Base-by-base conservation (phyloP, 495 filamentous ascomycete genomes). In the Collariella sp. region DNA sequence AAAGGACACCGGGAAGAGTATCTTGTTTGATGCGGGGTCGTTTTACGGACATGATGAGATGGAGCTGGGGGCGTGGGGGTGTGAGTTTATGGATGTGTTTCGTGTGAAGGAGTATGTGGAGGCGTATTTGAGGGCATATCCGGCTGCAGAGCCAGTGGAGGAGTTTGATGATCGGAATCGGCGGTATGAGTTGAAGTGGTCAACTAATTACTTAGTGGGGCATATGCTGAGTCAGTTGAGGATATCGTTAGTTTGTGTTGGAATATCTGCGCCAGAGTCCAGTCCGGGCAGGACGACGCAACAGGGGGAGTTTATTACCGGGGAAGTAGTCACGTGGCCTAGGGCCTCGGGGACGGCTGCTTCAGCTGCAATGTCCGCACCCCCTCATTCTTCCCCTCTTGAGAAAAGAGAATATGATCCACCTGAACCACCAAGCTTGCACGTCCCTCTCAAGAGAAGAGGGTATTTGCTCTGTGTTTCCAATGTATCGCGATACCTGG, bases 1-100 rank as follows among this genome's bases (percentile, higher is more conserved):
- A n/a, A 23, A 23, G 18, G 46, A 61, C 19, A 71, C 59, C 18
- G 64, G 55, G 9, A 42, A 63, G n/a, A 50, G 61, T 19, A 46
- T 67, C 26, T 55, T 77, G 7, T 76, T 70, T 47, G 75, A 76
- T 56, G 63, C 70, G 1, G 66, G 66, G 24, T 67, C 56, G 7
- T 70, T 64, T 54, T 75, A 70, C 52, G 72, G 67, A 0, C 75
- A 76, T 46, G 68, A 72, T 41, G 73, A 75, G 55, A 72, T 76
- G 69, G 70, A 71, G 41, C 44, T 73, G 1, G 66, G 62, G 12
- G 60, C 61, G 10, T 73, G 70, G 65, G 23, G 65, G 41, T 48
- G 53, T 18, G 44, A 48, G 29, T 55, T 40, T 24, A 50, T 2
- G 12, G 5, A 23, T 3, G 53, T 48, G 7, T 55, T 55, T 20